These are phyloP conservation scores for Bolboschoenoplectus hybrid DNA, from an alignment of 202 grass and related monocot genomes.

Conservation along the genomic window DNA sequence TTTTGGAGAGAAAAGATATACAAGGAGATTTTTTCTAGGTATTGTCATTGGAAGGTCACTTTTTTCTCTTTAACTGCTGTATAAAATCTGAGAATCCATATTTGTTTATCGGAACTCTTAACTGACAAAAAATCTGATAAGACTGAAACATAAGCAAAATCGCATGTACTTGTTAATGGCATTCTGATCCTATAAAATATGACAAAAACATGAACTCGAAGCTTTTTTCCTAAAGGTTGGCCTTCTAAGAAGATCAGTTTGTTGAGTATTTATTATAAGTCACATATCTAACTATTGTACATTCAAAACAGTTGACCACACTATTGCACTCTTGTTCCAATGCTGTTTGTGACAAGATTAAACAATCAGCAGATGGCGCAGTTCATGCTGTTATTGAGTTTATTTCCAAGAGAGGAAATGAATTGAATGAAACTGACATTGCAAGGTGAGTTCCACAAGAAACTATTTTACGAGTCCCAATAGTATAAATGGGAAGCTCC, in stretches of 20 bases:
- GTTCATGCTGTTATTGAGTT: constrained; percentile 90
- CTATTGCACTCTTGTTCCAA: constrained; percentile 76
- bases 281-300: constrained; percentile 38
- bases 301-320: constrained; percentile 65
- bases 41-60: neutral
- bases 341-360: constrained; percentile 89
- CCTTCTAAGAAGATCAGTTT: constrained; percentile 11
- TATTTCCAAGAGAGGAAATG: constrained; percentile 86
- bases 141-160: neutral
- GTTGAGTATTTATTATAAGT: constrained; percentile 11
- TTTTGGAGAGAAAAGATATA: constrained; percentile 22
- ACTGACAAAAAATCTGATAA: neutral
- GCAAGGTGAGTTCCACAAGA: constrained; percentile 58
- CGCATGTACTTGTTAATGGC: neutral
- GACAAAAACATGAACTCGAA: neutral
- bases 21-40: neutral
- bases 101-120: neutral
- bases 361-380: constrained; percentile 95
- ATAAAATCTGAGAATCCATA: constrained; percentile 11
- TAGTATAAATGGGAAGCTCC: neutral
- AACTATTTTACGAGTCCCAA: constrained; percentile 20
- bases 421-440: constrained; percentile 79
- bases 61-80: neutral
- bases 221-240: neutral
- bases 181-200: neutral